Conservation (phyloP, 106 monocot genomes). For the Narthecium ossifragum region DNA sequence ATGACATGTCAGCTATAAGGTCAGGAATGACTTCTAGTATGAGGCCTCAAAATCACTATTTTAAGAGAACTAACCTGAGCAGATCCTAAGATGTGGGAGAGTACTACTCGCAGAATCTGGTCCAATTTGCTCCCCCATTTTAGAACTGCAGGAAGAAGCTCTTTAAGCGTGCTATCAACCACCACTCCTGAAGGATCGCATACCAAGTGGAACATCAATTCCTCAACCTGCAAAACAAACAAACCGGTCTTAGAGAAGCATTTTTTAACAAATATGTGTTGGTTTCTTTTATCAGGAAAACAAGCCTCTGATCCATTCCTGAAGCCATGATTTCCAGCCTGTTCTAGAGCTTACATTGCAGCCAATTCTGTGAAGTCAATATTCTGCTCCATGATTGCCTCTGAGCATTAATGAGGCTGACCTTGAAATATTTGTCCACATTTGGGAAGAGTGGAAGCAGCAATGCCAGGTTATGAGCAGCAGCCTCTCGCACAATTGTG, state of each 20-base stretch:
- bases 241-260: too few relatives aligned
- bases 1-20: slow-evolving; percentile 14
- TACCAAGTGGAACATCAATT: slow-evolving; percentile 82
- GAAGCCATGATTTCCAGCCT: slow-evolving; percentile 46
- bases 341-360: slow-evolving; percentile 88
- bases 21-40: neutral
- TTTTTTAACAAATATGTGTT: too few relatives aligned
- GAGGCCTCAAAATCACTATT: neutral
- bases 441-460: slow-evolving; percentile 95
- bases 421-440: slow-evolving; percentile 98
- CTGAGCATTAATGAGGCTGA: slow-evolving; percentile 90
- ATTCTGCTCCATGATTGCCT: slow-evolving; percentile 87
- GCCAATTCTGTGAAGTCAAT: slow-evolving; percentile 82
- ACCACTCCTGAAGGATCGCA: slow-evolving; percentile 93
- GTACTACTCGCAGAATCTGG: slow-evolving; percentile 67
- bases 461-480: slow-evolving; percentile 88
- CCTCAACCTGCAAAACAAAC: slow-evolving; percentile 76
- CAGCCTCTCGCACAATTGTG: slow-evolving; percentile 90
- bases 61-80: slow-evolving; percentile 44
- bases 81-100: slow-evolving; percentile 70
- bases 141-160: slow-evolving; percentile 78
- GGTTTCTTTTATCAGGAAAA: slow-evolving; percentile 28
- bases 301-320: slow-evolving; percentile 41
- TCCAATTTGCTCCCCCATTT: slow-evolving; percentile 90
- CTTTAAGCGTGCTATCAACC: slow-evolving; percentile 73